phyloP scores from a whole-genome alignment of 352 stramenopile species.

The Pythium phragmitis region DNA sequence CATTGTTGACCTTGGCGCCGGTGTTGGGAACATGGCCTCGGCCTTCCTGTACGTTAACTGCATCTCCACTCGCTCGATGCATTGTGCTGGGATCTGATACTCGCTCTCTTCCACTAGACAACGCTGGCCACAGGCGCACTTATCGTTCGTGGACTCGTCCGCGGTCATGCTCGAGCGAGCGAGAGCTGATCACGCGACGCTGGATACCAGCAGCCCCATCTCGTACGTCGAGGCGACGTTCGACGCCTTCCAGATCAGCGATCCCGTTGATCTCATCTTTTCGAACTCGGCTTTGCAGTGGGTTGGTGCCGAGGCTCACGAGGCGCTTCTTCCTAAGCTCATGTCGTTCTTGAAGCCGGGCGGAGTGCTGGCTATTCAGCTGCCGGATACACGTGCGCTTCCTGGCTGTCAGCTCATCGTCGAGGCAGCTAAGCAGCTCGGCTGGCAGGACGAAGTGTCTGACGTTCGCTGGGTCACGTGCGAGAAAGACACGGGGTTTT shows the following conservation, averaged over 20 bases:
- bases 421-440: constrained; percentile 45
- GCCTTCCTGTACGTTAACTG: constrained; percentile 43
- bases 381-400: constrained; percentile 59
- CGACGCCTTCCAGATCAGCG: constrained; percentile 40
- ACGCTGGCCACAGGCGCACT: constrained; percentile 45
- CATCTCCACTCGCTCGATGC: too few relatives aligned
- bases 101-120: constrained; percentile 20
- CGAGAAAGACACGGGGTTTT: constrained; percentile 57
- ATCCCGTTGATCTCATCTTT: constrained; percentile 66
- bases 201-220: constrained; percentile 29
- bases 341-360: constrained; percentile 61
- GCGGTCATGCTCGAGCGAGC: constrained; percentile 53
- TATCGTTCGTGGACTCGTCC: constrained; percentile 69
- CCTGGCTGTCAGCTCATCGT: constrained; percentile 63
- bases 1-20: constrained; percentile 72
- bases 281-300: constrained; percentile 75
- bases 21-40: constrained; percentile 68
- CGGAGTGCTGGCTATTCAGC: constrained; percentile 70
- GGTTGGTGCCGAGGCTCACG: constrained; percentile 52
- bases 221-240: constrained; percentile 57
- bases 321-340: constrained; percentile 43
- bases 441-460: constrained; percentile 35
- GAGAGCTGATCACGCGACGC: constrained; percentile 35
- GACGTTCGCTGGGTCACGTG: constrained; percentile 72
- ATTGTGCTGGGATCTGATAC: too few relatives aligned